Conservation (phyloP, 1,139 yeast species). For the Kodamaea arcana region DNA sequence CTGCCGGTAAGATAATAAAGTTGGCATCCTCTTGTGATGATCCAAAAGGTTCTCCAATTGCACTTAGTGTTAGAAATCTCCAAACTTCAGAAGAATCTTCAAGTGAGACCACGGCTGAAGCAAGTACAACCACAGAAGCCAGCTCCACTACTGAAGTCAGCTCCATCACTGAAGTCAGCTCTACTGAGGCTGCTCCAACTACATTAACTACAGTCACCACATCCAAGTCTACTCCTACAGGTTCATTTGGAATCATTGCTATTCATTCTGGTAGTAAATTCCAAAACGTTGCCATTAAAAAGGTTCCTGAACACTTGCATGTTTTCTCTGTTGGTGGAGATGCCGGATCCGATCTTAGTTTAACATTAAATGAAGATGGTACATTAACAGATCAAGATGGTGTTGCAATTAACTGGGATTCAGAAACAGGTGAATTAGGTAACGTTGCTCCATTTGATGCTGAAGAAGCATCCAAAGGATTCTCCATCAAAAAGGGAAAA, state of each 20-base stretch:
- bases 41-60: constrained; percentile 1
- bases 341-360: constrained; percentile 21
- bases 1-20: constrained; percentile 2
- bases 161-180: constrained; percentile 1
- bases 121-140: constrained; percentile 1
- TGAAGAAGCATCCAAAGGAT: constrained; percentile 22
- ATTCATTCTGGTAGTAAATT: constrained; percentile 20
- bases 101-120: neutral
- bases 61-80: constrained; percentile 3
- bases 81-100: constrained; percentile 1
- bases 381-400: constrained; percentile 28
- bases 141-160: constrained; percentile 9
- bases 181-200: too few species aligned
- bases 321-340: constrained; percentile 31
- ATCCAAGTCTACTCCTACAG: neutral
- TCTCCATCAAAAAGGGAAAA: constrained; percentile 20
- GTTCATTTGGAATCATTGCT: constrained; percentile 16
- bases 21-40: constrained; percentile 7
- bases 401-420: constrained; percentile 22
- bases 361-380: constrained; percentile 22
- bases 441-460: constrained; percentile 26
- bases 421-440: constrained; percentile 28
- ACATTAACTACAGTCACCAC: neutral
- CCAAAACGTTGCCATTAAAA: constrained; percentile 21
- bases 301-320: constrained; percentile 26